Base-by-base conservation (phyloP, 805 yeast genomes). In the Barnettozyma botsteinii region DNA sequence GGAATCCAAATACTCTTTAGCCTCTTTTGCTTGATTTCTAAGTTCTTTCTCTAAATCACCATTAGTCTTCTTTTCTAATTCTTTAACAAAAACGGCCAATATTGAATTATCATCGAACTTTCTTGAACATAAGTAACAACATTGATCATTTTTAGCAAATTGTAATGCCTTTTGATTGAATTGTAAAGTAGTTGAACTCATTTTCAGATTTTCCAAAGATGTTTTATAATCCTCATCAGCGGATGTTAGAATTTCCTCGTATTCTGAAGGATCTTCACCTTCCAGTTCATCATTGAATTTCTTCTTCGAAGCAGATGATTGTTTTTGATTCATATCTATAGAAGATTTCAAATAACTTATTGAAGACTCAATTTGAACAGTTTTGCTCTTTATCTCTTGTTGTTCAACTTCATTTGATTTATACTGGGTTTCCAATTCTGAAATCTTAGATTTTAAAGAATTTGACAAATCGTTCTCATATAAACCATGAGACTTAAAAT, bases 71-170 rank as follows among this genome's bases (percentile, higher is more conserved):
- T 58, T 45, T 34, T 54, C 51, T 36, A 66, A 36, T 20, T 57
- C 66, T 5, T 46, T 28, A 11, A 66, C 40, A 13, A 66, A 49
- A 1, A 43, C 41, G 12, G 53, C 43, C 11, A 51, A 31, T 6
- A 54, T 53, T 3, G 54, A 59, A 1, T 54, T 52, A 9, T 64
- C 65, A 13, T 72, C 73, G 60, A 88, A 84, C 11, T 71, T 66
- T 37, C 95, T 68, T 15, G 75, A 73, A 59, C 98, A 91, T 32
- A 89, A 63, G 31, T 80, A 63, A 59, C 97, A 91, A 35, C 74
- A 67, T 10, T 78, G 70, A 8, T 72, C 69, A 4, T 56, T 52
- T 21, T 75, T 62, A 0, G 95, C 93, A 30, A 73, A 59, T 23
- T 75, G 72, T 10, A 84, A 60, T 0, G 96, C 96, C 32, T 75